phyloP scores from a whole-genome alignment of 805 yeast genomes.

The Candida endomychidarum region DNA sequence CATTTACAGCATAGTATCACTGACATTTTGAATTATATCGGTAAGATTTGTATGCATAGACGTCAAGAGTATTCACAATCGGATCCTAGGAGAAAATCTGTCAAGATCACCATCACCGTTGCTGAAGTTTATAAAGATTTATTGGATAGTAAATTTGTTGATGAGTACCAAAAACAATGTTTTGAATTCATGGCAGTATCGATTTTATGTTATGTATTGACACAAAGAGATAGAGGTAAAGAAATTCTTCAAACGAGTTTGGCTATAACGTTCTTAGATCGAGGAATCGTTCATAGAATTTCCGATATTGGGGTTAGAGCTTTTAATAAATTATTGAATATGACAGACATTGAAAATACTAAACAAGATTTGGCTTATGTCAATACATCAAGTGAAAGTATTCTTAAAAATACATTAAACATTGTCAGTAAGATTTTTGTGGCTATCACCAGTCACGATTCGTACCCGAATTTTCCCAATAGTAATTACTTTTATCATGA shows the following conservation, averaged over 20 bases:
- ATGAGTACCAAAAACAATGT: conserved; percentile 21
- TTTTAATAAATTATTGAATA: not conserved
- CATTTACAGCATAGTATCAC: conserved; percentile 48
- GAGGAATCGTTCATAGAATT: conserved; percentile 44
- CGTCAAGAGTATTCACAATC: conserved; percentile 43
- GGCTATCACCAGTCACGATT: conserved; percentile 41
- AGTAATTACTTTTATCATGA: conserved; percentile 28
- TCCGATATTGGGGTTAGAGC: conserved; percentile 22
- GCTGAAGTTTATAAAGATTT: conserved; percentile 26
- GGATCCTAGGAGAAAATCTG: conserved; percentile 39
- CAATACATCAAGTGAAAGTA: conserved; percentile 29
- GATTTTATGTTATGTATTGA: conserved; percentile 38
- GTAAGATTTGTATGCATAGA: conserved; percentile 47
- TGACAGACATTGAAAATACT: not conserved
- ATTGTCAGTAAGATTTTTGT: conserved; percentile 45
- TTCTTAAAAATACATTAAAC: conserved; percentile 43
- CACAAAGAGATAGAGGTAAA: conserved; percentile 23
- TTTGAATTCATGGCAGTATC: conserved; percentile 37
- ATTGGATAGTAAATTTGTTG: conserved; percentile 21
- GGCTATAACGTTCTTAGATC: conserved; percentile 50
- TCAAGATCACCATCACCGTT: conserved; percentile 37
- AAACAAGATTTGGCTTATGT: conserved; percentile 4
- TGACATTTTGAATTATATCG: conserved; percentile 42
- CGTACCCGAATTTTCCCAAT: conserved; percentile 36
- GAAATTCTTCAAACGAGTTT: conserved; percentile 38